These are phyloP conservation scores for Phytopythium mirpurense DNA, from an alignment of 352 stramenopile genomes.

Conservation along the genomic window DNA sequence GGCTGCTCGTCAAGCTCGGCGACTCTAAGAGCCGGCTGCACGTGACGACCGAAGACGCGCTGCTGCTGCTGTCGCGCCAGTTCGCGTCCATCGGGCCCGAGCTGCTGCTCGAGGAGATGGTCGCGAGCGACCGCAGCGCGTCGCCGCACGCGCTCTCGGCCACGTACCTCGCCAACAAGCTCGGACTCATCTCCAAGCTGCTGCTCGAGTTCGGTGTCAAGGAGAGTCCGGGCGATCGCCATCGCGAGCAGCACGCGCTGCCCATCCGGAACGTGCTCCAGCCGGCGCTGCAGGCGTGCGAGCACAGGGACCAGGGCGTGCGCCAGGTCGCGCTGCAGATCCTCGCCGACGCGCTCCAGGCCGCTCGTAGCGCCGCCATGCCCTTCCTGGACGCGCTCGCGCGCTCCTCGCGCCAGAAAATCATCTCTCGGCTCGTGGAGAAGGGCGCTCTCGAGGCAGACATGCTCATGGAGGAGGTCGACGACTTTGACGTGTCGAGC, in stretches of 20 bases:
- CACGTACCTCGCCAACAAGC: constrained; percentile 66
- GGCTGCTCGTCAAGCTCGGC: constrained; percentile 67
- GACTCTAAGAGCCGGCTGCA: constrained; percentile 71
- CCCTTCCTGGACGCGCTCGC: constrained; percentile 66
- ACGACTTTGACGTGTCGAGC: constrained; percentile 64
- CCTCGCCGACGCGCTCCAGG: constrained; percentile 56
- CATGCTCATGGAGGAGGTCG: constrained; percentile 81
- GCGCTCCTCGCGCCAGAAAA: constrained; percentile 60
- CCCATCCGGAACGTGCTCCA: constrained; percentile 68
- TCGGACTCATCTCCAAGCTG: constrained; percentile 65
- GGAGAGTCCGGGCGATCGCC: constrained; percentile 20
- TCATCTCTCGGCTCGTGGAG: constrained; percentile 79
- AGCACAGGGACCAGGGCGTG: constrained; percentile 72
- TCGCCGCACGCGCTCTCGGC: constrained; percentile 44
- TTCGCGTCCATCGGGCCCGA: constrained; percentile 42
- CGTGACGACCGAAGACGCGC: constrained; percentile 65
- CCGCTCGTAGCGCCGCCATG: constrained; percentile 52
- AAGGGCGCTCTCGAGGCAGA: constrained; percentile 64
- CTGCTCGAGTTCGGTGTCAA: constrained; percentile 74
- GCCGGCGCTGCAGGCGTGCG: constrained; percentile 54
- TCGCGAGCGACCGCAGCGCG: constrained; percentile 56
- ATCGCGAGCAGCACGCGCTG: constrained; percentile 15
- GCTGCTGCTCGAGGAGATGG: constrained; percentile 77
- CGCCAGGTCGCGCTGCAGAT: constrained; percentile 61
- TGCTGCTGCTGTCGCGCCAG: constrained; percentile 68